Evolutionary conservation across 495 filamentous ascomycete species (phyloP), one percentile per base, ranked within the genome.

Genomic region (Talaromyces liani): DNA sequence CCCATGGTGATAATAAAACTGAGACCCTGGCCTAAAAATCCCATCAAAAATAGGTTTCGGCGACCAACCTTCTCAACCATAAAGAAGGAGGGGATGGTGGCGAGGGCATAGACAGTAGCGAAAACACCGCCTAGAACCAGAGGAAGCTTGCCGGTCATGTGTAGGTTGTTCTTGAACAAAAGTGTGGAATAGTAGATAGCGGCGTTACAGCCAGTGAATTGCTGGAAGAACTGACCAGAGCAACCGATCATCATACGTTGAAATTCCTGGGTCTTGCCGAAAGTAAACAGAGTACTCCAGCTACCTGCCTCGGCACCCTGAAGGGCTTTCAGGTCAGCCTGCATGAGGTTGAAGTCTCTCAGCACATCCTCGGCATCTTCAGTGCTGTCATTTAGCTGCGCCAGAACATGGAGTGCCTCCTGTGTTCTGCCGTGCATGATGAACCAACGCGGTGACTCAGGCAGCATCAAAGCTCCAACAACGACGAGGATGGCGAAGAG

Each of bases 1-100:
- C 81, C 80, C 70, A 81, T 76, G 49, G 75, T 73, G 60, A 78
- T 75, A 54, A 77, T 65, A 63, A 78, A 75, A 45, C 66, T 69
- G 31, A 72, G 68, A 69, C 75, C 74, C 63, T 78, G 75, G 49
- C 83, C 75, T 0, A 79, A 60, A 9, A 82, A 71, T 3, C 80
- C 83, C 25, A 77, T 72, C 55, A 85, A 71, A 36, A 86, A 71
- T 3, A 83, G 77, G 64, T 77, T 85, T 59, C 77, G 77, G 1
- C 84, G 77, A 4, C 77, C 78, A 53, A 85, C 70, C n/a, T 73
- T 71, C 67, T 86, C 84, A 63, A 85, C 75, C 58, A 86, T 78
- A 61, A 81, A 83, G 0, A 79, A 20, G 2, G 82, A 75, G 64
- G 82, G 83, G 2, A 66, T 41, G 57, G 66, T 59, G n/a, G 64